Percentiles rank a stretch among this genome's conserved stretches.
Conservation (phyloP, 1,284 basidiomycete genomes). For the Mycosarcoma maydis region DNA sequence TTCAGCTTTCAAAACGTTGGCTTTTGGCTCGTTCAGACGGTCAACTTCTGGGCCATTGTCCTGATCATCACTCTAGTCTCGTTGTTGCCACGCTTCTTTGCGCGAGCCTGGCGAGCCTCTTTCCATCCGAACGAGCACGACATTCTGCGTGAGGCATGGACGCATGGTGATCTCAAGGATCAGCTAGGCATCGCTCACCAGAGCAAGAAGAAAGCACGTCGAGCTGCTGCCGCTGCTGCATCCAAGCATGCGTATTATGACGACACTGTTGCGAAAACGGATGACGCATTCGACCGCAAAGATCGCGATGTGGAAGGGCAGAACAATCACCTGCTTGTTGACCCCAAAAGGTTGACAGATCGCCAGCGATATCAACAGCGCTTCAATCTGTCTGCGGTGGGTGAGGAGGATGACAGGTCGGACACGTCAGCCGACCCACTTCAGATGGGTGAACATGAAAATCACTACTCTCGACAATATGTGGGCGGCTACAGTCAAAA, state of each 20-base stretch:
- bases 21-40: conserved; percentile 52
- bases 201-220: conserved; percentile 25
- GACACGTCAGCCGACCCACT: conserved; percentile 52
- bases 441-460: conserved; percentile 31
- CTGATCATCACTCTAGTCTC: conserved; percentile 55
- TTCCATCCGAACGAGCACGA: conserved; percentile 60
- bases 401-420: conserved; percentile 46
- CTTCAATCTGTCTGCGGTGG: conserved; percentile 25
- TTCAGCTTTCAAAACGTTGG: conserved; percentile 47
- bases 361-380: conserved; percentile 18
- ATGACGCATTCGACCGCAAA: conserved; percentile 14
- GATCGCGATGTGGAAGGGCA: conserved; percentile 41
- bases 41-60: conserved; percentile 57
- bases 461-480: conserved; percentile 25
- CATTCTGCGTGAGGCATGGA: conserved; percentile 58
- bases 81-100: conserved; percentile 55
- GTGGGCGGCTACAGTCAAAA: conserved; percentile 13
- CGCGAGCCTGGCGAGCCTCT: conserved; percentile 47
- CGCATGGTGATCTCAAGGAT: conserved; percentile 56
- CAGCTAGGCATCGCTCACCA: conserved; percentile 50
- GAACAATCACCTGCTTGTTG: conserved; percentile 25
- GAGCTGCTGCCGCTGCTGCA: conserved; percentile 16
- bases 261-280: conserved; percentile 1
- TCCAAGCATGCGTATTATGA: conserved; percentile 3
- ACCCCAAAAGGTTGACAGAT: conserved; percentile 36